Conservation (phyloP, 345 rosid genomes). For the Garcia nutans region DNA sequence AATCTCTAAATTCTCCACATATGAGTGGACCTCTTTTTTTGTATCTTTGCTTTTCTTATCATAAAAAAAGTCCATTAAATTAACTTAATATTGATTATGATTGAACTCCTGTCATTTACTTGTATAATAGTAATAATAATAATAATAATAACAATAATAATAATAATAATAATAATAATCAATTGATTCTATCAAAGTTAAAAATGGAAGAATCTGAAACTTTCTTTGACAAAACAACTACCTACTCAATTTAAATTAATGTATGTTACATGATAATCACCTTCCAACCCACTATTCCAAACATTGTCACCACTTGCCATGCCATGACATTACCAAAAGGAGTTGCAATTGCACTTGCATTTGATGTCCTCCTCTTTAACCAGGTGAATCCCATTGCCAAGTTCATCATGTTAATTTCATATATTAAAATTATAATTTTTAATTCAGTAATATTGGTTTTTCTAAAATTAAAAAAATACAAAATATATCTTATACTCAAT, state of each 20-base stretch:
- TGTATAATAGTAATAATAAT: background rate
- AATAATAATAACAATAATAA: background rate
- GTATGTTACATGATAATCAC: background rate
- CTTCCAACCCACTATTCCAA: background rate
- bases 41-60: constrained; percentile 5
- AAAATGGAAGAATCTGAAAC: constrained; percentile 17
- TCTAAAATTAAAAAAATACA: too few relatives aligned
- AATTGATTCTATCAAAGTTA: constrained; percentile 21
- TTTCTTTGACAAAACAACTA: constrained; percentile 9
- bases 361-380: background rate
- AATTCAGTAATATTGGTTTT: too few relatives aligned
- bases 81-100: constrained; percentile 10
- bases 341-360: constrained; percentile 1
- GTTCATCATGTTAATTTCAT: too few relatives aligned
- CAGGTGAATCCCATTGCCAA: background rate
- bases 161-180: background rate
- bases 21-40: background rate
- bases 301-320: background rate
- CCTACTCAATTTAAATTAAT: background rate
- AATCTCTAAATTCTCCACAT: background rate
- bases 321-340: background rate
- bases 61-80: background rate
- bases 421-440: too few relatives aligned
- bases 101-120: background rate
- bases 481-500: too few relatives aligned